Conservation (phyloP, 176 grass and related monocot species). For the Zizania latifolia region DNA sequence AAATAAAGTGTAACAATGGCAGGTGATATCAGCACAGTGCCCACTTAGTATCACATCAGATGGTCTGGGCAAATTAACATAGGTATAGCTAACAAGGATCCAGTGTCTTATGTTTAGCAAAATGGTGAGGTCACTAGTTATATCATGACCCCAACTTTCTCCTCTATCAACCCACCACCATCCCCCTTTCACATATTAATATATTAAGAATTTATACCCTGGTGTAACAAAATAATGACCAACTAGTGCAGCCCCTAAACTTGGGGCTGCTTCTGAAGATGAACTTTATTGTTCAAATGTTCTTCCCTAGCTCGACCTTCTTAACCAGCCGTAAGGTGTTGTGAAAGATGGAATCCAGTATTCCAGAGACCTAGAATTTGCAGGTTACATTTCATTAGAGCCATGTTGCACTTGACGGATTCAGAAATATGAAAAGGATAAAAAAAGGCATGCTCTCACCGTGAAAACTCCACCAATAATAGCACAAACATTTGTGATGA, state of each 20-base stretch:
- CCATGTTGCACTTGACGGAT: not conserved
- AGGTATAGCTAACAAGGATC: not conserved
- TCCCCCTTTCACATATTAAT: not conserved
- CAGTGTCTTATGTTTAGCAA: slow-evolving; percentile 19
- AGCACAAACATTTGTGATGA: slow-evolving; percentile 95
- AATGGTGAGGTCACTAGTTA: slow-evolving; percentile 8
- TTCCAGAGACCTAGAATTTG: slow-evolving; percentile 83
- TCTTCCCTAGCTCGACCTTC: slow-evolving; percentile 91
- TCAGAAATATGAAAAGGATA: slow-evolving; percentile 7
- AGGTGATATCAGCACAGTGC: not conserved
- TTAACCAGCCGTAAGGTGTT: slow-evolving; percentile 77
- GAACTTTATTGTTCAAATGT: slow-evolving; percentile 39
- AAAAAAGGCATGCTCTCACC: slow-evolving; percentile 36
- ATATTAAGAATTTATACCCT: slow-evolving; percentile 18
- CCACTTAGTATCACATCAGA: not conserved
- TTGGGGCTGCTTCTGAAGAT: not conserved
- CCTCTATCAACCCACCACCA: not conserved
- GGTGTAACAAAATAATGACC: slow-evolving; percentile 42
- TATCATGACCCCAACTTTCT: not conserved
- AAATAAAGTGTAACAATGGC: not conserved
- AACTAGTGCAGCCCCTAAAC: slow-evolving; percentile 31
- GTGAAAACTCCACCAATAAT: slow-evolving; percentile 98
- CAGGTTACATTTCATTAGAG: slow-evolving; percentile 18
- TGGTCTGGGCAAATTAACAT: not conserved
- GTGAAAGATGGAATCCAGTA: slow-evolving; percentile 96